These are phyloP conservation scores for Talaromyces sp. DNA, from an alignment of 2,329 filamentous ascomycete genomes.

Conservation along the genomic window DNA sequence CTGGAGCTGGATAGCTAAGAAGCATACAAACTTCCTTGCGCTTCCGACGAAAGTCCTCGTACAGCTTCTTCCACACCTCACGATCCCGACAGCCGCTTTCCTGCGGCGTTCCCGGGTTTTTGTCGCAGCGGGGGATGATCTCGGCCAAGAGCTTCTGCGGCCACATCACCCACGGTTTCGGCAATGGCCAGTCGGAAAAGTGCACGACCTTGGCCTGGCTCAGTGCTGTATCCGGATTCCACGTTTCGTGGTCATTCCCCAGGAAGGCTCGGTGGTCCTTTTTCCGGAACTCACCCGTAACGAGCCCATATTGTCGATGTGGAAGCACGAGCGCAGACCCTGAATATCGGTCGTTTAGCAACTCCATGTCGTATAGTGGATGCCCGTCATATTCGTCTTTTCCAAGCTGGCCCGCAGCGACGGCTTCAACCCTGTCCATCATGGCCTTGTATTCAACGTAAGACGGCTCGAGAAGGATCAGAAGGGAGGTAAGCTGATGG, in stretches of 20 bases:
- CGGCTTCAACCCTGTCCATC: constrained; percentile 21
- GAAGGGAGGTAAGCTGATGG: constrained; percentile 53
- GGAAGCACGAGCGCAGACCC: constrained; percentile 57
- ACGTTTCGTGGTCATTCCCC: constrained; percentile 46
- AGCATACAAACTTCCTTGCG: constrained; percentile 31
- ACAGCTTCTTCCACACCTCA: constrained; percentile 32
- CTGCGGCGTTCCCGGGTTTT: constrained; percentile 27
- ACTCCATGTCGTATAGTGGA: constrained; percentile 59
- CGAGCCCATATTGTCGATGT: constrained; percentile 56
- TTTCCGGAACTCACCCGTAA: constrained; percentile 58
- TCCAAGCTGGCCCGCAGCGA: constrained; percentile 23
- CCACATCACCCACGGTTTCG: constrained; percentile 57
- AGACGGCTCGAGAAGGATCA: constrained; percentile 59
- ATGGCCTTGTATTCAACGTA: constrained; percentile 39
- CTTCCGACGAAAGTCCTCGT: constrained; percentile 30
- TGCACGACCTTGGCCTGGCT: constrained; percentile 62
- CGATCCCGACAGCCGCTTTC: constrained; percentile 34
- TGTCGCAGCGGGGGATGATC: constrained; percentile 28
- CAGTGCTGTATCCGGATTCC: constrained; percentile 54
- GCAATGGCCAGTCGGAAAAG: constrained; percentile 67
- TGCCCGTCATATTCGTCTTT: constrained; percentile 11
- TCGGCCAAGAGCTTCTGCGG: constrained; percentile 25
- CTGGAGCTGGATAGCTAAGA: constrained; percentile 32
- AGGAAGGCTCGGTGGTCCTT: constrained; percentile 50
- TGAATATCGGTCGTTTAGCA: constrained; percentile 58